These are phyloP conservation scores for Phytophthora syringae DNA, from an alignment of 352 stramenopile species.

Conservation along the genomic window DNA sequence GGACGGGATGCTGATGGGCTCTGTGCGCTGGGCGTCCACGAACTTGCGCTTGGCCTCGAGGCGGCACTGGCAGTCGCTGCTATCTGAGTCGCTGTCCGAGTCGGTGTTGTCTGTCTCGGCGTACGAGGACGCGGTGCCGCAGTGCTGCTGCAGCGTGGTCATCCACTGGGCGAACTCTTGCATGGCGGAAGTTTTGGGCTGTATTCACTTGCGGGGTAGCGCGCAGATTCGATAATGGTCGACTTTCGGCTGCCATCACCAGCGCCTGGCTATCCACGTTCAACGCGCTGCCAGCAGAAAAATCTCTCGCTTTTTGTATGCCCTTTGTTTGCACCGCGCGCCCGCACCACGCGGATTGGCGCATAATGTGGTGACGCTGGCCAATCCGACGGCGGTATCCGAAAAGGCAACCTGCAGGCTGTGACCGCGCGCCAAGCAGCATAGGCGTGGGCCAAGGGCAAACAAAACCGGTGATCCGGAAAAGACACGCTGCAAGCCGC, in stretches of 20 bases:
- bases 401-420: neutral
- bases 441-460: conserved; percentile 11
- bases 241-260: conserved; percentile 28
- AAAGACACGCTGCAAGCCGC: conserved; percentile 18
- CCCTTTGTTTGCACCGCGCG: no score
- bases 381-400: conserved; percentile 10
- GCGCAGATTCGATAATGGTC: conserved; percentile 30
- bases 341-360: conserved; percentile 17
- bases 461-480: conserved; percentile 3
- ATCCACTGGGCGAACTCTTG: conserved; percentile 66
- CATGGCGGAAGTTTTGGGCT: conserved; percentile 13
- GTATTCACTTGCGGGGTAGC: conserved; percentile 5
- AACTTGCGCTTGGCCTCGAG: conserved; percentile 34
- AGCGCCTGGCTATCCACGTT: conserved; percentile 12
- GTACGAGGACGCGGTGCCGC: conserved; percentile 58
- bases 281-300: conserved; percentile 26
- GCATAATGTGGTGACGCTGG: neutral
- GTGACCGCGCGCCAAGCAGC: conserved; percentile 6
- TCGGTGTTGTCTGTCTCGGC: conserved; percentile 53
- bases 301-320: neutral
- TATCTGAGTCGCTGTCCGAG: conserved; percentile 55
- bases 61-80: conserved; percentile 29
- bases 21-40: conserved; percentile 41
- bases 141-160: conserved; percentile 44
- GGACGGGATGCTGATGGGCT: conserved; percentile 64